Evolutionary conservation across 2,329 filamentous ascomycete genomes (phyloP).

Genomic region (Ophiostoma ips): DNA sequence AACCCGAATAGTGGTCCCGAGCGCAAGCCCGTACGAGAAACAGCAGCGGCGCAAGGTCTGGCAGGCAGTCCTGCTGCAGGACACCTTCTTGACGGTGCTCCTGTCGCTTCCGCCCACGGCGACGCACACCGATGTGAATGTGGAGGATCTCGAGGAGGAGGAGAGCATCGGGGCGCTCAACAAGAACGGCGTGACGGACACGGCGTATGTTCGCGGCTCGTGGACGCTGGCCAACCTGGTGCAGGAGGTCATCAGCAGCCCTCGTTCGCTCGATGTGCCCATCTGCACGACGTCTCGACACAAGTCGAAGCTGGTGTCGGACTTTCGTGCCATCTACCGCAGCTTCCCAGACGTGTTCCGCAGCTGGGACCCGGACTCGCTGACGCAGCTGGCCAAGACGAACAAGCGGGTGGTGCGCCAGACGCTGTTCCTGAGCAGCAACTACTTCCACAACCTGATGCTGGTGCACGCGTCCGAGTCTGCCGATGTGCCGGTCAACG

Average conservation of each 20-base stretch:
- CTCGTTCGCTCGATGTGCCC: conserved; percentile 58
- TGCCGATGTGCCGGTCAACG: conserved; percentile 47
- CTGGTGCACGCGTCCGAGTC: conserved; percentile 60
- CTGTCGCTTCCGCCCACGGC: conserved; percentile 64
- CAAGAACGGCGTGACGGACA: conserved; percentile 49
- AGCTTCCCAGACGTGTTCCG: conserved; percentile 59
- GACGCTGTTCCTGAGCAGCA: conserved; percentile 65
- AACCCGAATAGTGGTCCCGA: conserved; percentile 37
- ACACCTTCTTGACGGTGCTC: conserved; percentile 68
- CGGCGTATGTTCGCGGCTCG: conserved; percentile 58
- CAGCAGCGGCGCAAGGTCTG: conserved; percentile 67
- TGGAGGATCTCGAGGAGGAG: conserved; percentile 52
- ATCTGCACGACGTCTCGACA: conserved; percentile 55
- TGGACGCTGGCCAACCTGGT: conserved; percentile 70
- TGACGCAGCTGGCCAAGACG: conserved; percentile 40
- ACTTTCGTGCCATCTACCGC: conserved; percentile 59
- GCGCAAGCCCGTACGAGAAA: conserved; percentile 56
- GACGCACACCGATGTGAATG: conserved; percentile 65
- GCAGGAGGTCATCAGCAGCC: conserved; percentile 62
- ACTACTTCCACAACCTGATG: conserved; percentile 75
- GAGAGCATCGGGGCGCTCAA: conserved; percentile 26
- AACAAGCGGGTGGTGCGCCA: conserved; percentile 58
- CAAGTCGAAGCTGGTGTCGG: conserved; percentile 54
- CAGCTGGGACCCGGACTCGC: conserved; percentile 47
- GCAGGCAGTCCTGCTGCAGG: conserved; percentile 69